Percentiles rank a stretch among this genome's conserved stretches.
These are phyloP conservation scores for Bidens hawaiensis DNA, from an alignment of 140 eudicot genomes.

Conservation along the genomic window DNA sequence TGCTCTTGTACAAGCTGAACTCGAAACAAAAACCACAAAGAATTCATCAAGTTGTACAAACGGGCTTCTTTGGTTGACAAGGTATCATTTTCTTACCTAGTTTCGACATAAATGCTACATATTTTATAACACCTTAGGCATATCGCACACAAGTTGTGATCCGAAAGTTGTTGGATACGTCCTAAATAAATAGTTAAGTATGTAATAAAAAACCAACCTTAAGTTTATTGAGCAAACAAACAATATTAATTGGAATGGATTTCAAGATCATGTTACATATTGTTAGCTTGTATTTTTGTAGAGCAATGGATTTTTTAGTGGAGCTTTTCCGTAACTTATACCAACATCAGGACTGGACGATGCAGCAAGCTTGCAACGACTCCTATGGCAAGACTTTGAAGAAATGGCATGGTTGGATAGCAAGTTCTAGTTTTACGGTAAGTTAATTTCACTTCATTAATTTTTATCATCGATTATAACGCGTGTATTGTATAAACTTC, in stretches of 20 bases:
- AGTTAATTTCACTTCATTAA: conserved; percentile 4
- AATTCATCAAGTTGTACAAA: conserved; percentile 80
- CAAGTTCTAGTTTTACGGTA: conserved; percentile 82
- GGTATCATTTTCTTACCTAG: conserved; percentile 37
- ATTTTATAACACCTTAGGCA: not conserved
- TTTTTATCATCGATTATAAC: not conserved
- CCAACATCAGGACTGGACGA: conserved; percentile 83
- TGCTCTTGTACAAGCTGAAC: conserved; percentile 71
- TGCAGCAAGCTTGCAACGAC: conserved; percentile 75
- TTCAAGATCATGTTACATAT: no score
- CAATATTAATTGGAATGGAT: not conserved
- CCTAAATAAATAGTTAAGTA: no score
- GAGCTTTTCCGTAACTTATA: conserved; percentile 59
- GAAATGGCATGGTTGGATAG: conserved; percentile 99
- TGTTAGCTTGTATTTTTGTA: no score
- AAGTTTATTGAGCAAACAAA: not conserved
- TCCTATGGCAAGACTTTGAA: conserved; percentile 82
- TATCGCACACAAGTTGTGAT: not conserved
- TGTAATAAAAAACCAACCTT: no score
- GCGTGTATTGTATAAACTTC: not conserved
- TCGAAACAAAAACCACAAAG: conserved; percentile 66
- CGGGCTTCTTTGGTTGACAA: conserved; percentile 92
- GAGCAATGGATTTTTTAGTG: conserved; percentile 90
- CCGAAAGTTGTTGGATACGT: no score
- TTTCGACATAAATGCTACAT: no score